Evolutionary conservation across 495 filamentous ascomycete species (phyloP), one percentile per base, ranked within the genome.

Genomic region (Lichina pygmaea): DNA sequence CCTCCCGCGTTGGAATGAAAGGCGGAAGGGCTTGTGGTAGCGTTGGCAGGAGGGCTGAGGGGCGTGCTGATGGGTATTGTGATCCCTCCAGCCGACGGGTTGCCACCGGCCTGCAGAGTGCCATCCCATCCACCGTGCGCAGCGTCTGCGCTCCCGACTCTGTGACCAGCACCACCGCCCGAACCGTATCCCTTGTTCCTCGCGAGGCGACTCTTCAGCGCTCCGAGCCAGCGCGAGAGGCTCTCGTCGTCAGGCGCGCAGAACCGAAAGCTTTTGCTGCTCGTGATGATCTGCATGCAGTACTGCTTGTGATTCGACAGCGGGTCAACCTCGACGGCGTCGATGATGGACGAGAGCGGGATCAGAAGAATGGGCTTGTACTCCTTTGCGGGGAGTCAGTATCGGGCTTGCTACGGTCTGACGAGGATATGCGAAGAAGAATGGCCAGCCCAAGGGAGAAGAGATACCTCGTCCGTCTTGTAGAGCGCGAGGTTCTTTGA

Each of bases 281-380:
- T 86, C 51, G 92, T 86, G 60, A 97, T 93, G 53, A 94, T 71
- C 57, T 97, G 89, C 61, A 94, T 63, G 58, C 89, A 97, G 54
- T 78, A 72, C 39, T 60, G 70, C 62, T 91, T 93, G 36, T 76
- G 89, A 49, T 71, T 75, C 41, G 80, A 89, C 51, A 89, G 58
- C 0, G 86, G 77, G 49, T 95, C 82, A 44, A 92, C 79, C 46
- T 97, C 89, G 32, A 93, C 84, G 17, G 81, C 89, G 53, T 93
- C 80, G 54, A 95, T 78, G 48, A 97, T 74, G 38, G 70, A 74
- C 6, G 72, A 65, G 53, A 94, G 69, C 3, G 78, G 75, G 41
- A 94, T 65, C 52, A 97, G 77, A 45, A 85, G 77, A 48, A 78
- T 62, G 3, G 86, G 81, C 13, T 79, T 78, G 57, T 94, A 94